Evolutionary conservation across 1,284 basidiomycete genomes (phyloP).

Genomic region (Boletellus deceptivus): DNA sequence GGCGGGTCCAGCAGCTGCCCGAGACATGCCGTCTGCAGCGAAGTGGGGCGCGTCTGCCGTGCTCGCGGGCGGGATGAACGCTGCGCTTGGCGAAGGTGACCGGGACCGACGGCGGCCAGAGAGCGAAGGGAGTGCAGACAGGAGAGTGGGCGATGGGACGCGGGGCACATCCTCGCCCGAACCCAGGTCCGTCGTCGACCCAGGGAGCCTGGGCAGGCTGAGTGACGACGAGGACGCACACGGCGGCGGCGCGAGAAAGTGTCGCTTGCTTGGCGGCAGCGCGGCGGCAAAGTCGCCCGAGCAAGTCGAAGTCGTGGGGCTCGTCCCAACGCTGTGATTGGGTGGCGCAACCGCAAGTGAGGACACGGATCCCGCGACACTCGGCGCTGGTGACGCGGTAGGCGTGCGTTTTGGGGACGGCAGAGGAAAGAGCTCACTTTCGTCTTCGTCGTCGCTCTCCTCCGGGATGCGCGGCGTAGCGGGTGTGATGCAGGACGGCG

Average conservation of each 20-base stretch:
- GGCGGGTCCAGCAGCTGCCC: no score
- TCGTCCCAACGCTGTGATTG: constrained; percentile 1
- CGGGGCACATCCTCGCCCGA: constrained; percentile 11
- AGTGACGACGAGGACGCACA: constrained; percentile 28
- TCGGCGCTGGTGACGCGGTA: constrained; percentile 32
- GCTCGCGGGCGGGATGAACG: no score
- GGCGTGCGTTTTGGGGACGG: constrained; percentile 51
- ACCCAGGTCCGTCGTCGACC: constrained; percentile 14
- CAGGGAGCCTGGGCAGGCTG: constrained; percentile 18
- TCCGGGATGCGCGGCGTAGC: constrained; percentile 34
- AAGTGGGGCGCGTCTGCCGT: no score
- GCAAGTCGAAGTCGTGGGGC: constrained; percentile 20
- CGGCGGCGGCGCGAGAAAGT: constrained; percentile 16
- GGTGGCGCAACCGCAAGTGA: constrained; percentile 17
- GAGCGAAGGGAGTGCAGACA: constrained; percentile 24
- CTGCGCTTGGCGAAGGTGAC: neutral
- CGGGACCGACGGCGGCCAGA: constrained; percentile 19
- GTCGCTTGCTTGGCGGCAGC: constrained; percentile 4
- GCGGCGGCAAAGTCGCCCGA: constrained; percentile 13
- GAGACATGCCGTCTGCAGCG: no score
- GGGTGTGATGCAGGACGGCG: constrained; percentile 11
- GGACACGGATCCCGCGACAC: constrained; percentile 26
- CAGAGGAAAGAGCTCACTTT: constrained; percentile 53
- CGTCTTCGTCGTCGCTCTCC: constrained; percentile 48
- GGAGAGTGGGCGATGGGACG: constrained; percentile 24